Percentiles rank a stretch among this genome's conserved stretches.
Conservation (phyloP, 2,329 filamentous ascomycete species). For the Gaeumannomyces sp. region DNA sequence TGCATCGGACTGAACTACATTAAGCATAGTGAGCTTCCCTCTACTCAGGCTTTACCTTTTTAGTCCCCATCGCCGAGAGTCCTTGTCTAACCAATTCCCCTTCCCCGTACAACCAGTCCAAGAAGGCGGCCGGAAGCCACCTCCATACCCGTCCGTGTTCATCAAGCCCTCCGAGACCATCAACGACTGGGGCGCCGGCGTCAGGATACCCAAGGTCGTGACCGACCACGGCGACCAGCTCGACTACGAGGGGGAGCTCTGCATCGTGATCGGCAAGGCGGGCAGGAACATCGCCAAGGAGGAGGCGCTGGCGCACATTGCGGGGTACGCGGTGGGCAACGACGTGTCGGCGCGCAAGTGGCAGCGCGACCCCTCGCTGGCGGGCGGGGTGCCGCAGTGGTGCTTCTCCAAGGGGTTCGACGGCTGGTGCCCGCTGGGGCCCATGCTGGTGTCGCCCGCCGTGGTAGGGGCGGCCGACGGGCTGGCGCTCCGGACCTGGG, state of each 20-base stretch:
- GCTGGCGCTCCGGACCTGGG: constrained; percentile 21
- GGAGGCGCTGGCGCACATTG: constrained; percentile 39
- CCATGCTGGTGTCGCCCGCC: constrained; percentile 39
- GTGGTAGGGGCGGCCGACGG: constrained; percentile 34
- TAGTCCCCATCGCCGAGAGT: no score
- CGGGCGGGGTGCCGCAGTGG: constrained; percentile 34
- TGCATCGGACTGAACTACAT: constrained; percentile 12
- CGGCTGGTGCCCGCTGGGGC: constrained; percentile 47
- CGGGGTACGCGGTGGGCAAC: constrained; percentile 43
- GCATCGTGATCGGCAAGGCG: constrained; percentile 46
- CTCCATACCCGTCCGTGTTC: constrained; percentile 43
- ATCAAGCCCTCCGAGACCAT: constrained; percentile 42
- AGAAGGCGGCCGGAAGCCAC: constrained; percentile 44
- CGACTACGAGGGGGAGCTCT: constrained; percentile 41
- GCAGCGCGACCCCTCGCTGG: constrained; percentile 41
- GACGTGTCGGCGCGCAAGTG: constrained; percentile 55
- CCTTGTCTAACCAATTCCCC: not conserved
- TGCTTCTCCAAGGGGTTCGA: constrained; percentile 56
- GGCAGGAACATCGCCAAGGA: constrained; percentile 43
- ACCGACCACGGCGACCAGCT: constrained; percentile 33
- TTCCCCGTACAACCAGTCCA: constrained; percentile 31
- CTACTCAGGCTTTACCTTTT: no score
- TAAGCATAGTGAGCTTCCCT: constrained; percentile 7
- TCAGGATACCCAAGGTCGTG: constrained; percentile 38
- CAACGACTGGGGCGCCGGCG: constrained; percentile 27